These are phyloP conservation scores for Kodamaea hsintzibuensis DNA, from an alignment of 805 yeast genomes.

Conservation along the genomic window DNA sequence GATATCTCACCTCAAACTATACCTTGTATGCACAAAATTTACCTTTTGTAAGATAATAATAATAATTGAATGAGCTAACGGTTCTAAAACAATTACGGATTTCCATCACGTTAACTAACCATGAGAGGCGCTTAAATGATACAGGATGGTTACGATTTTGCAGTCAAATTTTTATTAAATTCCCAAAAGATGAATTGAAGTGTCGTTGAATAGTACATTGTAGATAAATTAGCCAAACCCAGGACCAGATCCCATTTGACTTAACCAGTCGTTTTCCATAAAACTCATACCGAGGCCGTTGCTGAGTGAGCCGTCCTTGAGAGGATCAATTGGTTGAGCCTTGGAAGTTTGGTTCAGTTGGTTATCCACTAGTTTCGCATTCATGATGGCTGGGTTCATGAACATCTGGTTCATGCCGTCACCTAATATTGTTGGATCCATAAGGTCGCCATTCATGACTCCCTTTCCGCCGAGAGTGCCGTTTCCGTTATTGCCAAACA, in stretches of 20 bases:
- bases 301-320: constrained; percentile 7
- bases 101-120: too few species aligned
- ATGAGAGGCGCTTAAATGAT: neutral
- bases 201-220: neutral
- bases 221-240: constrained; percentile 21
- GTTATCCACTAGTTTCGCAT: constrained; percentile 1
- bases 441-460: constrained; percentile 5
- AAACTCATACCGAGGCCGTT: constrained; percentile 11
- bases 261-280: constrained; percentile 29
- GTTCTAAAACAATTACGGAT: too few species aligned
- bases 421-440: constrained; percentile 3
- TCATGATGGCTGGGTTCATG: constrained; percentile 10
- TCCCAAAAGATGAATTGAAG: neutral
- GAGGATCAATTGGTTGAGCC: constrained; percentile 2
- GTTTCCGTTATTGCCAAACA: constrained; percentile 6
- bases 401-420: constrained; percentile 11
- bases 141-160: neutral
- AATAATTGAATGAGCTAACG: neutral
- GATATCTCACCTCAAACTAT: too few species aligned
- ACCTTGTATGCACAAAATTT: too few species aligned
- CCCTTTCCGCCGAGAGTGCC: neutral
- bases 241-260: constrained; percentile 34
- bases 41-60: too few species aligned
- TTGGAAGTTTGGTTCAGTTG: constrained; percentile 7
- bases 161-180: neutral